Evolutionary conservation across 352 stramenopile genomes (phyloP).

Genomic region (Globisporangium viniferum): DNA sequence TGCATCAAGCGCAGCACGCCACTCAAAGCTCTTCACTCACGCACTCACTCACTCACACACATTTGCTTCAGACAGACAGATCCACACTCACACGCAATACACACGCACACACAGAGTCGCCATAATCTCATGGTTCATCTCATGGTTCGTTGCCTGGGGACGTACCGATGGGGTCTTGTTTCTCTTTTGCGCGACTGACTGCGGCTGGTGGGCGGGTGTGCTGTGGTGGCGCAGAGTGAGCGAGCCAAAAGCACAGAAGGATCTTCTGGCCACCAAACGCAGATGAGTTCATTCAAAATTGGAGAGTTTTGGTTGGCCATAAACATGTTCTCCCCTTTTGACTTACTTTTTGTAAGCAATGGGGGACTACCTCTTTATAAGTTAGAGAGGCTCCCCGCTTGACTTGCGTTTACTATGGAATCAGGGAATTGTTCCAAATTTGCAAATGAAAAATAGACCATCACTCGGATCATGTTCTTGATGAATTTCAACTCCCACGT

Average conservation of each 20-base stretch:
- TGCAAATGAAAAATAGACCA: too few relatives aligned
- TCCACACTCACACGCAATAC: not conserved
- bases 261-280: constrained; percentile 7
- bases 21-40: not conserved
- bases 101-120: not conserved
- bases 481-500: not conserved
- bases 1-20: not conserved
- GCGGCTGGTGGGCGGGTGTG: not conserved
- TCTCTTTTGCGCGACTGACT: constrained; percentile 6
- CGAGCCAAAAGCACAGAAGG: not conserved
- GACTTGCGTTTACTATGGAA: too few relatives aligned
- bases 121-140: not conserved
- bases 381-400: too few relatives aligned
- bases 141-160: not conserved
- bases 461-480: not conserved
- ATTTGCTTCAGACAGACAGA: not conserved
- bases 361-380: too few relatives aligned
- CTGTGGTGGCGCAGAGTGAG: not conserved
- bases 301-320: too few relatives aligned
- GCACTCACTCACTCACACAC: not conserved
- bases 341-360: too few relatives aligned
- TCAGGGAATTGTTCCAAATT: too few relatives aligned
- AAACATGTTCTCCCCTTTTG: too few relatives aligned
- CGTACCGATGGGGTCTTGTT: constrained; percentile 5
- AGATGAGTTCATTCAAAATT: not conserved